These are phyloP conservation scores for Leccinum pellstonianum DNA, from an alignment of 768 basidiomycete species.

Conservation along the genomic window DNA sequence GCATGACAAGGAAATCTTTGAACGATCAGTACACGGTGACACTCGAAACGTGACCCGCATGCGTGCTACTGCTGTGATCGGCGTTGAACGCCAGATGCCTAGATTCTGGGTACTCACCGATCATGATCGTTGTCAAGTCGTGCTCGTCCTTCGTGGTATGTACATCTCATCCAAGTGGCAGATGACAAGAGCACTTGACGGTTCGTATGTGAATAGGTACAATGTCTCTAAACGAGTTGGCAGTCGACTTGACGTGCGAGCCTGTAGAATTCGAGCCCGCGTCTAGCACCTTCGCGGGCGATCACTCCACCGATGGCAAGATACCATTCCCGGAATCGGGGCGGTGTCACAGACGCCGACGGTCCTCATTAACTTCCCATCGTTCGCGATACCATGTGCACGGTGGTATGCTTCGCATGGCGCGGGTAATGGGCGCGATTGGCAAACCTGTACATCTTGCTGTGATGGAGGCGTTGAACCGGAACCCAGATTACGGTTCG, in stretches of 20 bases:
- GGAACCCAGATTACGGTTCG: constrained; percentile 73
- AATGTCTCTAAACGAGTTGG: constrained; percentile 85
- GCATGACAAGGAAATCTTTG: constrained; percentile 82
- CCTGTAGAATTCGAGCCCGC: constrained; percentile 64
- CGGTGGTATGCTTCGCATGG: constrained; percentile 78
- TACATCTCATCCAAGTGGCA: constrained; percentile 2
- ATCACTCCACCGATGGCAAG: constrained; percentile 33
- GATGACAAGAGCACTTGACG: constrained; percentile 4
- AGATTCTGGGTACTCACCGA: constrained; percentile 87
- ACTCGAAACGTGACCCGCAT: constrained; percentile 36
- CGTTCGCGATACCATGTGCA: constrained; percentile 61
- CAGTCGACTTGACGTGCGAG: constrained; percentile 82
- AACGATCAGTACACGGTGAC: constrained; percentile 47
- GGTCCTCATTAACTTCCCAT: constrained; percentile 20
- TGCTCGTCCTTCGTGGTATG: constrained; percentile 69
- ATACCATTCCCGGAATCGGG: constrained; percentile 36
- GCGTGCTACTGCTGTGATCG: constrained; percentile 60
- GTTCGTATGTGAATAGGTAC: constrained; percentile 48
- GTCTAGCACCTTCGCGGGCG: constrained; percentile 31
- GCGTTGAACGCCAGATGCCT: constrained; percentile 71
- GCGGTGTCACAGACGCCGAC: constrained; percentile 24
- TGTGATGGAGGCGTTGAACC: constrained; percentile 63
- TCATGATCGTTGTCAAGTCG: constrained; percentile 68
- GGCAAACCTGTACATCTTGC: constrained; percentile 78
- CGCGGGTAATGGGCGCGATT: constrained; percentile 70